Base-by-base conservation (phyloP, 2,329 filamentous ascomycete genomes). In the Arachnomyces sp. region DNA sequence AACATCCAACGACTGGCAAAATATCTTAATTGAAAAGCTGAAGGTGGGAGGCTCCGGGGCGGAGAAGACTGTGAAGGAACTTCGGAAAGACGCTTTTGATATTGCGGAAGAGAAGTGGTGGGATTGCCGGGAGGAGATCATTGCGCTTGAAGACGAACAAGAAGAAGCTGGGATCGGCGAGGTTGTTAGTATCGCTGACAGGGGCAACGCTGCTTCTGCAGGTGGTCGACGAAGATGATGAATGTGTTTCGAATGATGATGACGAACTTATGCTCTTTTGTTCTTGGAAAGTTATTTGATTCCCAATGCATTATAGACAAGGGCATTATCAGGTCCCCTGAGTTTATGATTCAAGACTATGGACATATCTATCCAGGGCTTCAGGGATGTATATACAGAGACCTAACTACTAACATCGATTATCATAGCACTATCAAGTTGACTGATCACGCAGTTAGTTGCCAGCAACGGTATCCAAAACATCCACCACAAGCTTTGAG, bases 21-120 rank as follows among this genome's bases (percentile, higher is more conserved):
- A 88, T 48, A 68, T 89, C 11, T 71, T 94, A 29, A 79, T 95
- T 66, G 82, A 82, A 2, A 81, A 76, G 49, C 66, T 92, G 43
- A 76, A 80, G 45, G 80, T 77, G 67, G 81, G 80, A 60, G 76
- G 76, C 28, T 68, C 78, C 33, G 52, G 49, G 1, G 49, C 53
- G 2, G 62, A 78, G 31, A 73, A 86, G 48, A 72, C 78, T 0
- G 70, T 93, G 56, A 98, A 98, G 70, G 92, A 96, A 68, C 80
- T 96, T 54, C 88, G 94, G 61, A 83, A 89, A 54, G 81, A 79
- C 58, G 92, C 88, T 1, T 98, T 95, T 60, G 82, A 87, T 57
- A 74, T 87, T 48, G 89, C 89, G 31, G 92, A 98, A 64, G 84
- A 89, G 66, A 94, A 94, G 62, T 98, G 92, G 92, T 98, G 92